Evolutionary conservation across 805 yeast species (phyloP), one percentile per base, ranked within the genome.

Genomic region (Hermanozyma aechmeae): DNA sequence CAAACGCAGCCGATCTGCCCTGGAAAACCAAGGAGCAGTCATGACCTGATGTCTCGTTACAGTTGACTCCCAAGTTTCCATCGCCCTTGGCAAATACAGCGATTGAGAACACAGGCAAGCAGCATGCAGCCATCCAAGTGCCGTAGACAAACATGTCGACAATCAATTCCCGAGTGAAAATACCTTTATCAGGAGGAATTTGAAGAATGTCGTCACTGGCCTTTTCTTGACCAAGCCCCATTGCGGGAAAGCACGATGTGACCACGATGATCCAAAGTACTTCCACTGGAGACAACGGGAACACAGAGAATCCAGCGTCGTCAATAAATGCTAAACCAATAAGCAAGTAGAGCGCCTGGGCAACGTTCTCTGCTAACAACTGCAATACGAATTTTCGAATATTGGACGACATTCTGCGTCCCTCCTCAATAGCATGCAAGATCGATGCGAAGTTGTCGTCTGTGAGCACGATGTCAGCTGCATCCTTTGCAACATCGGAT

Each of bases 371-470:
- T 6, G 83, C 80, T 19, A 80, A 60, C 39, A 80, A 57, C 51
- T 80, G 89, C 31, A 79, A 63, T 15, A 79, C 83, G 48, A 80
- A 80, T 51, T 80, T 80, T 52, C 79, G 85, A 42, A 80, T 80
- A 43, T 80, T 80, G 31, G 75, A 74, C 28, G 80, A 68, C 86
- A 80, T 80, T 42, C 87, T 63, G 43, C 89, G 65, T 20, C 89
- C 53, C 16, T 49, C 53, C 30, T 49, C 50, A 15, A 49, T 41
- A 12, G 53, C 53, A 37, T 46, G 43, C 38, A 49, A 43, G 26
- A 49, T 49, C 8, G 51, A 46, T 2, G 53, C 31, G 30, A 49
- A 49, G 27, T 49, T 49, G 32, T 49, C 53, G 18, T 49, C 53
- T 2, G 49, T 43, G 38, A 48, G 39, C 4, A 49, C 46, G 36